A percentile compares a stretch with the other conserved stretches of the same genome.
Conservation (phyloP, 2,329 filamentous ascomycete species). For the Sporothrix inflata region DNA sequence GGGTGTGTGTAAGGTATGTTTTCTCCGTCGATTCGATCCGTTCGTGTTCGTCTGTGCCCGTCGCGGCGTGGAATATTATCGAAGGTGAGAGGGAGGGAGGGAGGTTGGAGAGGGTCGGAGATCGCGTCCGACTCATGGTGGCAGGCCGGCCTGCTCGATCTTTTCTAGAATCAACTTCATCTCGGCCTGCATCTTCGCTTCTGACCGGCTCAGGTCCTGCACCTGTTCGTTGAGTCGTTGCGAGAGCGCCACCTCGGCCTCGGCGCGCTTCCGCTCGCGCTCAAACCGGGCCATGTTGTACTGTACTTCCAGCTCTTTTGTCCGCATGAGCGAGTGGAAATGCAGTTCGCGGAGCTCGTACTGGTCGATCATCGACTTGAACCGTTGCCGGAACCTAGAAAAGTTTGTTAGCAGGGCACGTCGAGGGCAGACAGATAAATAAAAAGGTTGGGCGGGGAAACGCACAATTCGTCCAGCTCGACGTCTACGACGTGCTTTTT, state of each 20-base stretch:
- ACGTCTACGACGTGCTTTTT: constrained; percentile 80
- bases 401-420: constrained; percentile 33
- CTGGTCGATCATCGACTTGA: constrained; percentile 94
- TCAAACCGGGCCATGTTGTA: constrained; percentile 88
- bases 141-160: constrained; percentile 87
- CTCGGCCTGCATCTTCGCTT: constrained; percentile 89
- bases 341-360: constrained; percentile 95
- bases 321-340: constrained; percentile 87
- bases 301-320: constrained; percentile 94
- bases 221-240: constrained; percentile 89
- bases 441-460: constrained; percentile 29
- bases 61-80: neutral
- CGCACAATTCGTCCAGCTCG: constrained; percentile 86
- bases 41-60: neutral
- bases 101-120: neutral
- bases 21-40: neutral
- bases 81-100: neutral
- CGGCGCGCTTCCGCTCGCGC: constrained; percentile 84
- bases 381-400: constrained; percentile 78
- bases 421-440: constrained; percentile 9
- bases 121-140: constrained; percentile 25
- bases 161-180: constrained; percentile 99
- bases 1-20: neutral
- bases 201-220: constrained; percentile 93
- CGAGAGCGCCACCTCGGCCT: constrained; percentile 77